Base-by-base conservation (phyloP, 169 alveolate species). In the Theileria equi region DNA sequence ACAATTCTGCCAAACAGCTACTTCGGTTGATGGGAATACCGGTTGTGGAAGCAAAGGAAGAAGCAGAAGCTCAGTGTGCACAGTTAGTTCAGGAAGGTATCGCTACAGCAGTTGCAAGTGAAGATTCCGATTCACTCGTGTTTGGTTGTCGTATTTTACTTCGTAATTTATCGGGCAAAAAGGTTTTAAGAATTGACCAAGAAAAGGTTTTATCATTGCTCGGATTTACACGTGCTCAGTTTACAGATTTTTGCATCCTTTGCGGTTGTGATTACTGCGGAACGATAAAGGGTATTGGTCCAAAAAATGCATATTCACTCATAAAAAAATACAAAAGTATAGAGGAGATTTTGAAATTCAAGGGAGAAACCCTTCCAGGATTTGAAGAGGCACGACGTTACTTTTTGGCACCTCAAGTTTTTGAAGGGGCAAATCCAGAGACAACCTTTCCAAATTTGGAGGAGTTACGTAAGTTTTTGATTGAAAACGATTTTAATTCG, bases 211-310 rank as follows among this genome's bases (percentile, higher is more conserved):
- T 93, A 59, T 64, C 87, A 47, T 88, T 89, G 50, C 88, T 93
- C 67, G 63, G 88, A 19, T 58, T 95, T 58, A 91, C 88, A 36
- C 88, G 88, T 93, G 94, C 93, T 34, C 94, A 95, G 88, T 95
- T 97, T 71, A 90, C 95, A n/a, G 99, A 97, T 76, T 88, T 96
- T 52, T 96, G 99, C 82, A 96, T 96, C 16, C 86, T 97, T 54
- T 93, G 98, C 81, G 99, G 99, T 17, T 96, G 99, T 58, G 99
- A 97, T 87, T 97, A 97, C 81, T 91, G 98, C 76, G 94, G 90
- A 50, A 92, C 96, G 7, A 81, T 97, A 45, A 87, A 89, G 71
- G 98, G 98, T 0, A 89, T 95, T 13, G 99, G 99, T 7, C 95
- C 98, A 23, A 83, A 84, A 45, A 97, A 95, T 10, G 99, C 99